A percentile compares a stretch with the other conserved stretches of the same genome.
phyloP scores from a whole-genome alignment of 2,329 filamentous ascomycete genomes.

The Tricladium varicosporioides region DNA sequence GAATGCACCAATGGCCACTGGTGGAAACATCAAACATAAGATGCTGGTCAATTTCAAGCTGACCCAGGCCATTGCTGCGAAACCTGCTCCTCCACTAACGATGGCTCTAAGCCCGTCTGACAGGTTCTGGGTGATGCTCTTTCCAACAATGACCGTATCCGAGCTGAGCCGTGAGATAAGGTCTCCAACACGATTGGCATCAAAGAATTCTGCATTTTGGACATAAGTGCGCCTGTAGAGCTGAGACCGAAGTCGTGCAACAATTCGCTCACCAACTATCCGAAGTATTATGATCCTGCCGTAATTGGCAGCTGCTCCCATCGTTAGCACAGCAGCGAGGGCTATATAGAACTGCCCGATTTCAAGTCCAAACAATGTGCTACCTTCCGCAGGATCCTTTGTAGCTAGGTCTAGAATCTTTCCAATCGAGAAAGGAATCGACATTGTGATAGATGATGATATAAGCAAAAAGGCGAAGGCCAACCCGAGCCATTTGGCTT shows the following conservation, averaged over 20 bases:
- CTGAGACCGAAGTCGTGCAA: constrained; percentile 82
- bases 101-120: constrained; percentile 91
- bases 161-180: constrained; percentile 93
- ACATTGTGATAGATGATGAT: constrained; percentile 92
- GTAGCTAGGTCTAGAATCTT: constrained; percentile 92
- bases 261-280: constrained; percentile 92
- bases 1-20: constrained; percentile 85
- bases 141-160: constrained; percentile 96
- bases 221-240: constrained; percentile 89
- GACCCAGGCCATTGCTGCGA: constrained; percentile 93
- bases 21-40: constrained; percentile 82
- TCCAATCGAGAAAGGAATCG: constrained; percentile 93
- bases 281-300: constrained; percentile 88
- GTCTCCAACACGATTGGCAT: constrained; percentile 94
- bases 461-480: constrained; percentile 85
- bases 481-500: constrained; percentile 71
- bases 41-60: constrained; percentile 87
- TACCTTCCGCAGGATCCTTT: constrained; percentile 63
- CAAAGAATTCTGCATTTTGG: constrained; percentile 99
- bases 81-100: constrained; percentile 86
- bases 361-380: constrained; percentile 77
- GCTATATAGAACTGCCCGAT: constrained; percentile 85
- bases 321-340: constrained; percentile 70
- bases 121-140: constrained; percentile 96
- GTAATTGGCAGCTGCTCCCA: constrained; percentile 90